Conservation (phyloP, 2,329 filamentous ascomycete species). For the Saccharata proteae region DNA sequence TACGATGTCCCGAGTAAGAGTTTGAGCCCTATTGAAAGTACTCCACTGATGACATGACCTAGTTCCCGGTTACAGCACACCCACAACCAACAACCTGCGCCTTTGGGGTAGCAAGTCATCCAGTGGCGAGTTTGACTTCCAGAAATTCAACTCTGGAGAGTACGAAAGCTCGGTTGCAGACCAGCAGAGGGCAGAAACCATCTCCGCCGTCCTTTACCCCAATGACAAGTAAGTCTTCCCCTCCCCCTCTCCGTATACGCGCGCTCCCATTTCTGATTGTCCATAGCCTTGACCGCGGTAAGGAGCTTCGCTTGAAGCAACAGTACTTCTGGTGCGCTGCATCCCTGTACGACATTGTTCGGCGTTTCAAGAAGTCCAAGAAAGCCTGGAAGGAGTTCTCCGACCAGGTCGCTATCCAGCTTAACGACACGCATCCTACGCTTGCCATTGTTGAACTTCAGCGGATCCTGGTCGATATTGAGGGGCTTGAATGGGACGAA, state of each 20-base stretch:
- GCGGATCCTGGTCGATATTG: slow-evolving; percentile 78
- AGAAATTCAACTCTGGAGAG: slow-evolving; percentile 97
- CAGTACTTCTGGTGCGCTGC: slow-evolving; percentile 99
- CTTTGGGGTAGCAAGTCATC: slow-evolving; percentile 97
- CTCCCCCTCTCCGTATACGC: background rate
- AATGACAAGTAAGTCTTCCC: slow-evolving; percentile 59
- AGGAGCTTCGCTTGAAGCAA: slow-evolving; percentile 95
- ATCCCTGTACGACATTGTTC: slow-evolving; percentile 89
- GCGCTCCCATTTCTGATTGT: background rate
- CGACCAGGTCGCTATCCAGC: slow-evolving; percentile 90
- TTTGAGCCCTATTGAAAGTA: background rate
- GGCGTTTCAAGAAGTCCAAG: slow-evolving; percentile 95
- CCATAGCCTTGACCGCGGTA: slow-evolving; percentile 65
- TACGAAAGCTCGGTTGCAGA: slow-evolving; percentile 98
- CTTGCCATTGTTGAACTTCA: slow-evolving; percentile 92
- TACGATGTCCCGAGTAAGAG: slow-evolving; percentile 59
- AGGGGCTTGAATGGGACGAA: slow-evolving; percentile 85
- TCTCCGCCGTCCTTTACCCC: slow-evolving; percentile 92
- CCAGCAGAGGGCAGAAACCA: slow-evolving; percentile 96
- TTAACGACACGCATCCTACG: slow-evolving; percentile 96
- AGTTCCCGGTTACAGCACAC: slow-evolving; percentile 80
- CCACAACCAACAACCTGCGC: slow-evolving; percentile 89
- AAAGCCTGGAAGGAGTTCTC: slow-evolving; percentile 84
- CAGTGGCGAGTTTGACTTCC: slow-evolving; percentile 96
- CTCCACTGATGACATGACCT: slow-evolving; percentile 25